phyloP scores from a whole-genome alignment of 805 yeast species.

The Metschnikowia colocasiae region DNA sequence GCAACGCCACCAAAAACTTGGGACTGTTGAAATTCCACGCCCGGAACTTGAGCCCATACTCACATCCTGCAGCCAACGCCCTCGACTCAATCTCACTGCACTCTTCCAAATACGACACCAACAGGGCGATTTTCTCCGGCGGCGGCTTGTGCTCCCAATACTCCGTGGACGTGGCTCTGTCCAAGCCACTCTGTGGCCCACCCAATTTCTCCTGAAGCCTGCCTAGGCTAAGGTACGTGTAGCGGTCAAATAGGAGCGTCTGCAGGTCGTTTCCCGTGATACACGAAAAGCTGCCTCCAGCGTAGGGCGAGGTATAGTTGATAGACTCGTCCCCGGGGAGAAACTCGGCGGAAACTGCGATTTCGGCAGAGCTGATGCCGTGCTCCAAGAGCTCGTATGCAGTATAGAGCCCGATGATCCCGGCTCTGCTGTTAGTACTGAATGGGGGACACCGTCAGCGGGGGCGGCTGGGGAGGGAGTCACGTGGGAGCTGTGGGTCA shows the following conservation, averaged over 20 bases:
- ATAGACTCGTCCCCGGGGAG: constrained; percentile 78
- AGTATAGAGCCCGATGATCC: constrained; percentile 70
- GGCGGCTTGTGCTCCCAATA: constrained; percentile 53
- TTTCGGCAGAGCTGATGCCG: constrained; percentile 36
- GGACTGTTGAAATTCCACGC: constrained; percentile 78
- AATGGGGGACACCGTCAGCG: too few species aligned
- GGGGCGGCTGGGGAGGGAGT: too few species aligned
- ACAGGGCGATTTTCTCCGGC: constrained; percentile 43
- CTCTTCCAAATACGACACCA: constrained; percentile 48
- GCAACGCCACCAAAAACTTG: constrained; percentile 47
- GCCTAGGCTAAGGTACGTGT: constrained; percentile 50
- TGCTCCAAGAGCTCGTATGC: constrained; percentile 59
- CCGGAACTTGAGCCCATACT: constrained; percentile 52
- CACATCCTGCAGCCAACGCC: constrained; percentile 50
- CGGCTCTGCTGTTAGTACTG: constrained; percentile 15
- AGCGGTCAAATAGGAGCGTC: constrained; percentile 48
- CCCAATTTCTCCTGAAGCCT: constrained; percentile 47
- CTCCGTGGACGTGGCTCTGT: constrained; percentile 53
- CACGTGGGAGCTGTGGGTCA: too few species aligned
- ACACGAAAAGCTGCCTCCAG: constrained; percentile 43
- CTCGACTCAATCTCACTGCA: constrained; percentile 32
- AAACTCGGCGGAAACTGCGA: constrained; percentile 60
- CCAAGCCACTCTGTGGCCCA: constrained; percentile 52
- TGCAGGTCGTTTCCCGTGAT: constrained; percentile 54
- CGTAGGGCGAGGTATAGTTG: constrained; percentile 78